A percentile compares a stretch with the other conserved stretches of the same genome.
Evolutionary conservation across 306 rosid species (phyloP).

Genomic region (Begonia peltatifolia): DNA sequence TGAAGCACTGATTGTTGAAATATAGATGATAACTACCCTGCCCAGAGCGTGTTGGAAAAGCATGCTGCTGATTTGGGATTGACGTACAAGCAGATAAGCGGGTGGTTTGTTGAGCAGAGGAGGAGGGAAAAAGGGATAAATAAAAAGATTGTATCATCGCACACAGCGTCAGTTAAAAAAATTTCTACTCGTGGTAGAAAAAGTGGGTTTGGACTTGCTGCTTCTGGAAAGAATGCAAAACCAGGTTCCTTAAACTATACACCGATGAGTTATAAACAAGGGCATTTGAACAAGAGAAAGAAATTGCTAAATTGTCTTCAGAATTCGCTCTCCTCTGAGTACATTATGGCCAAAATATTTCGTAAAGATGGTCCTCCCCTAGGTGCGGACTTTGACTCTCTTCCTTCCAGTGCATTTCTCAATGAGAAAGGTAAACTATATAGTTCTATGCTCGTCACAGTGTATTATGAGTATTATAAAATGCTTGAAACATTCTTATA

Average conservation of each 20-base stretch:
- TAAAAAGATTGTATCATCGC: constrained; percentile 10
- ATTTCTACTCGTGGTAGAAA: constrained; percentile 12
- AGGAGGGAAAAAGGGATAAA: constrained; percentile 35
- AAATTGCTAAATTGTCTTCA: constrained; percentile 20
- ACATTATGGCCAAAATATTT: constrained; percentile 30
- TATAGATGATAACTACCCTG: constrained; percentile 54
- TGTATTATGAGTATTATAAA: too few relatives aligned
- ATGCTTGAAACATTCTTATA: too few relatives aligned
- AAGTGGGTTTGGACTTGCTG: constrained; percentile 14
- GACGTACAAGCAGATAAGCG: constrained; percentile 41
- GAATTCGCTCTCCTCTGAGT: constrained; percentile 23
- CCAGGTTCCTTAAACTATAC: constrained; percentile 4
- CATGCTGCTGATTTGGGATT: constrained; percentile 33
- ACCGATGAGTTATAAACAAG: constrained; percentile 1
- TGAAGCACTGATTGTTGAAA: not conserved
- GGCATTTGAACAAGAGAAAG: constrained; percentile 12
- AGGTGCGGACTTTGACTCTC: constrained; percentile 44
- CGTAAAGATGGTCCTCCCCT: constrained; percentile 57
- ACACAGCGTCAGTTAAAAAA: constrained; percentile 3
- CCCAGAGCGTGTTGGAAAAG: constrained; percentile 25
- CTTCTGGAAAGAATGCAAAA: constrained; percentile 10
- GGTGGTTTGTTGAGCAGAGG: constrained; percentile 53
- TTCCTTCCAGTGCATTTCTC: constrained; percentile 32
- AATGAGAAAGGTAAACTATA: constrained; percentile 8
- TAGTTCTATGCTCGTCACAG: too few relatives aligned